phyloP scores from a whole-genome alignment of 192 early-diverging fungal species.

The Obelidium mucronatum region DNA sequence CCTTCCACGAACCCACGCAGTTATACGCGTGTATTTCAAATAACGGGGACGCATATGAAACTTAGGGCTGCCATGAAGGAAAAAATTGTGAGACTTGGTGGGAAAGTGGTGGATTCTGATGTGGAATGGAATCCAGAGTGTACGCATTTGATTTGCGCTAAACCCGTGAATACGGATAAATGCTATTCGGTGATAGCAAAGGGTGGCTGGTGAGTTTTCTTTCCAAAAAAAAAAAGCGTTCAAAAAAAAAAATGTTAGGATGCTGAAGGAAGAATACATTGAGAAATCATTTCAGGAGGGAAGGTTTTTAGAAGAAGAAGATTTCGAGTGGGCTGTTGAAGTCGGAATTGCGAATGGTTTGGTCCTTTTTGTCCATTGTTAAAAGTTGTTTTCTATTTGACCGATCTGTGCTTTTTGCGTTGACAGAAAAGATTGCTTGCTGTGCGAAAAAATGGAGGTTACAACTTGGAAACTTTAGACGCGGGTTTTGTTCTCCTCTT shows the following conservation, averaged over 20 bases:
- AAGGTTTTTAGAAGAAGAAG: constrained; percentile 51
- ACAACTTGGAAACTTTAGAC: constrained; percentile 38
- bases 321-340: constrained; percentile 44
- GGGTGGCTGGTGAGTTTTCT: constrained; percentile 43
- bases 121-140: constrained; percentile 40
- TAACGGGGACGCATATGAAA: constrained; percentile 34
- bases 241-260: constrained; percentile 24
- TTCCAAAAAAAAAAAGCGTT: too few species aligned
- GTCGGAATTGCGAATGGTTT: background rate
- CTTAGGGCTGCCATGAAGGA: constrained; percentile 8
- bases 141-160: constrained; percentile 50
- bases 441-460: constrained; percentile 44
- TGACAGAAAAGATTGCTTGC: constrained; percentile 4
- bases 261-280: constrained; percentile 45
- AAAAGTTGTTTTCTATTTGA: background rate
- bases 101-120: constrained; percentile 34
- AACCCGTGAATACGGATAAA: constrained; percentile 52
- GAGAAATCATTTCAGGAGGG: constrained; percentile 37
- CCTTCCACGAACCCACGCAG: too few species aligned
- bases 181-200: constrained; percentile 45
- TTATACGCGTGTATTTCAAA: constrained; percentile 36
- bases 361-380: background rate
- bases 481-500: too few species aligned
- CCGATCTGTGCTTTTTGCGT: too few species aligned
- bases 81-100: constrained; percentile 43